Percentiles rank a stretch among this genome's conserved stretches.
These are phyloP conservation scores for Suhomyces emberorum DNA, from an alignment of 805 yeast genomes.

Conservation along the genomic window DNA sequence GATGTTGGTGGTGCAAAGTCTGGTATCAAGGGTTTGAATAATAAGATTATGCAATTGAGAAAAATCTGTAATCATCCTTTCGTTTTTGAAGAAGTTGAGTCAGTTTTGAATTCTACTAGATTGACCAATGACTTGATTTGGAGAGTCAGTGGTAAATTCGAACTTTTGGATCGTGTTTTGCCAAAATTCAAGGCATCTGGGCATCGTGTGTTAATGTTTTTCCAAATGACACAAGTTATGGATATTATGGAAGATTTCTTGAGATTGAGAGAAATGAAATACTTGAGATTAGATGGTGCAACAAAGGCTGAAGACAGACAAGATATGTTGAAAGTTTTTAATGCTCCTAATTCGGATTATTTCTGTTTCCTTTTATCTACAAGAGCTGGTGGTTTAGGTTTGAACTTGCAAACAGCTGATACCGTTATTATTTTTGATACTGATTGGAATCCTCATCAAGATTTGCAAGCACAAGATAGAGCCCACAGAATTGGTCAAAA, in stretches of 20 bases:
- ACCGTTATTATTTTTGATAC: constrained; percentile 84
- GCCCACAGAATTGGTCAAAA: constrained; percentile 90
- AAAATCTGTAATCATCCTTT: constrained; percentile 87
- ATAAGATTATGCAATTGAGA: constrained; percentile 80
- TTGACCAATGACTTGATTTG: constrained; percentile 66
- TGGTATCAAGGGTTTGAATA: constrained; percentile 75
- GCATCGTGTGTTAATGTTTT: constrained; percentile 76
- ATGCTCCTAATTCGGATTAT: constrained; percentile 72
- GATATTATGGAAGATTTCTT: constrained; percentile 85
- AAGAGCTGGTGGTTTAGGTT: constrained; percentile 87
- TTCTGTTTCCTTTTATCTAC: constrained; percentile 78
- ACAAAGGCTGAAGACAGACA: constrained; percentile 86
- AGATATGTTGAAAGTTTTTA: constrained; percentile 65
- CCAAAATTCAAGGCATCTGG: constrained; percentile 74
- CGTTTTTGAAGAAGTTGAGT: constrained; percentile 80
- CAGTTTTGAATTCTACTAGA: constrained; percentile 59
- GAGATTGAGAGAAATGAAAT: constrained; percentile 62
- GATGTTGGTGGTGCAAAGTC: constrained; percentile 57
- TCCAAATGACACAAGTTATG: constrained; percentile 90
- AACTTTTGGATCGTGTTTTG: constrained; percentile 67
- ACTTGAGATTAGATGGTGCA: constrained; percentile 76
- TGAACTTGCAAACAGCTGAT: constrained; percentile 83
- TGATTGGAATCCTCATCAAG: constrained; percentile 92
- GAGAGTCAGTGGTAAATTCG: constrained; percentile 80
- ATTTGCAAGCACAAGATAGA: constrained; percentile 86